Evolutionary conservation across 441 rosid species (phyloP), one percentile per base, ranked within the genome.

Genomic region (Geranium incanum): DNA sequence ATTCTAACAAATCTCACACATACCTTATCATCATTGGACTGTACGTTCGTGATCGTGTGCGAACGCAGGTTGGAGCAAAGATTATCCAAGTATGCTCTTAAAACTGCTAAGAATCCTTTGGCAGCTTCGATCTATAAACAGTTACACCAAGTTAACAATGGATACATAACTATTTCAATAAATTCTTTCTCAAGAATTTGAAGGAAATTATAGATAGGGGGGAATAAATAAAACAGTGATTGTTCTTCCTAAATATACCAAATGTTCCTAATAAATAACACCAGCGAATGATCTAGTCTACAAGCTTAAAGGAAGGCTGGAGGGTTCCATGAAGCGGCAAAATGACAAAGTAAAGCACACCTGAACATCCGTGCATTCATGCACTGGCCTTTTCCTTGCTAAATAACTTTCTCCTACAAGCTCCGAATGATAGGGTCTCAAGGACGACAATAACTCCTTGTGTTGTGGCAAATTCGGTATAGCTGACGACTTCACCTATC

Each of bases 361-460:
- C 97, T 95, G 98, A 66, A 80, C 91, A 41, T 92, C 96, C 36
- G 95, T 89, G 78, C 98, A 92, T 75, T 92, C 98, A 36, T 92
- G 84, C 36, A 90, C 83, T 36, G 96, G 98, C 81, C 97, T 83
- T 81, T 84, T 95, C 87, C 79, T 89, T 50, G 89, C 98, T 83
- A 90, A 85, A 77, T 83, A 95, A 81, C 95, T 95, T 86, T 92
- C 97, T 62, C 99, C 99, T 6, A 95, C 98, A 41, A 92, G 98
- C 86, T 84, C 86, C 28, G 98, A 79, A 75, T 92, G 93, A 77
- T 85, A 86, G 67, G 96, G 86, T 78, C 93, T 87, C 72, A 95
- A 80, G 66, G 85, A 80, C 68, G 93, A 77, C 69, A 83, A 82
- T 50, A 92, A 83, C 80, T 92, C 90, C 81, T 82, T 88, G 71